Percentiles rank a stretch among this genome's conserved stretches.
phyloP scores from a whole-genome alignment of 768 basidiomycete genomes.

The Tricholoma terreum region DNA sequence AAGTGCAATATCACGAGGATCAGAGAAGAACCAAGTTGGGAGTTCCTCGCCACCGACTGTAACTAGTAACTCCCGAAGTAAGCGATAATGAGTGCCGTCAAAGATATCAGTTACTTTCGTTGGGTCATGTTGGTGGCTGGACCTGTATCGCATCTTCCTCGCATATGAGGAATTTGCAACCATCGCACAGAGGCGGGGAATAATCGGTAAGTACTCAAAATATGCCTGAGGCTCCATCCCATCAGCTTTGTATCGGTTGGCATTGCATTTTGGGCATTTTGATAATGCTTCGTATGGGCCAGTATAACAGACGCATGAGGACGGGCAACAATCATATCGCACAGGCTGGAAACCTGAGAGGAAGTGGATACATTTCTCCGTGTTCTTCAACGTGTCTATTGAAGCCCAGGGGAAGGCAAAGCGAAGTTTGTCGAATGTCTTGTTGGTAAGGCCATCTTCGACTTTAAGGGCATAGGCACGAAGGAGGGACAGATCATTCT shows the following conservation, averaged over 20 bases:
- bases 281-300: conserved; percentile 20
- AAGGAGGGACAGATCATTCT: conserved; percentile 22
- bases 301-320: conserved; percentile 41
- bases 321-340: conserved; percentile 38
- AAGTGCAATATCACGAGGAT: conserved; percentile 36
- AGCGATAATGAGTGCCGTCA: conserved; percentile 28
- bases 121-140: conserved; percentile 5
- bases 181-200: conserved; percentile 26
- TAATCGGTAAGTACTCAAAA: conserved; percentile 40
- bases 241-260: conserved; percentile 18
- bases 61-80: conserved; percentile 19
- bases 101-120: conserved; percentile 30
- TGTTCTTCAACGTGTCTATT: conserved; percentile 14
- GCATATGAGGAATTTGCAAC: conserved; percentile 17
- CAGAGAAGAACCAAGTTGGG: conserved; percentile 29
- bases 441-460: conserved; percentile 21
- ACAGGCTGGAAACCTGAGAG: conserved; percentile 32
- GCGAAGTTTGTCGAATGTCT: conserved; percentile 22
- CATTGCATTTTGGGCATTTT: conserved; percentile 34
- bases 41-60: conserved; percentile 21
- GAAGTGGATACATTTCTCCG: conserved; percentile 19
- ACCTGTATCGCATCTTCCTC: conserved; percentile 27
- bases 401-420: conserved; percentile 19
- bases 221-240: conserved; percentile 18
- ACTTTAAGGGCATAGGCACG: conserved; percentile 28